phyloP scores from a whole-genome alignment of 345 rosid genomes.

The Eucalyptus marginata region DNA sequence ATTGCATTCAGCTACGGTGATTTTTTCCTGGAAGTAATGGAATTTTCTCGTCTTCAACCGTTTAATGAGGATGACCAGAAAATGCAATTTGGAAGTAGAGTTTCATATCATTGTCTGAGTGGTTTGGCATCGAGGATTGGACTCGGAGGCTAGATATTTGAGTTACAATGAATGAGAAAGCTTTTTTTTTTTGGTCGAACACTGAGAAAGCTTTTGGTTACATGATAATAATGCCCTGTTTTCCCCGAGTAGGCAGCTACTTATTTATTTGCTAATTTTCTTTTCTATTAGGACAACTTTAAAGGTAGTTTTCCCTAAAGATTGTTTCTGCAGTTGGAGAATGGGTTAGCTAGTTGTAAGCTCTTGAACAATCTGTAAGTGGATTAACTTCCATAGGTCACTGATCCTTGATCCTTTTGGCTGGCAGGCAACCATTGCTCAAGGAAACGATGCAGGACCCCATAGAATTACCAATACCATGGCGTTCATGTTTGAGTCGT shows the following conservation, averaged over 20 bases:
- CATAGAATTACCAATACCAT: conserved; percentile 57
- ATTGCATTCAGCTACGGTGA: not conserved
- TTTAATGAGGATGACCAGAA: not conserved
- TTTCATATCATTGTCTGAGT: not conserved
- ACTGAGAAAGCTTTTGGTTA: not conserved
- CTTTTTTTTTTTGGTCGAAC: no score
- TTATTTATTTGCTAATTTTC: not conserved
- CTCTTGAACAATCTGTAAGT: not conserved
- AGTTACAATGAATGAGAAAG: not conserved
- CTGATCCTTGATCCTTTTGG: not conserved
- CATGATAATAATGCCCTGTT: not conserved
- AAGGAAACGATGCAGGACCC: conserved; percentile 55
- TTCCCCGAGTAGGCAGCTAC: not conserved
- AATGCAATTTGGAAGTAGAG: not conserved
- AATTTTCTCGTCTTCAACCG: not conserved
- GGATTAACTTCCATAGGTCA: not conserved
- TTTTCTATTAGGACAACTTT: not conserved
- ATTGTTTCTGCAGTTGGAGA: not conserved
- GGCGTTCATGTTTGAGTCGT: conserved; percentile 97
- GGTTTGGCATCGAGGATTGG: not conserved
- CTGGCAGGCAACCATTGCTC: conserved; percentile 52
- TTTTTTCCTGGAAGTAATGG: not conserved
- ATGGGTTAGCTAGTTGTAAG: not conserved
- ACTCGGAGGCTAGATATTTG: not conserved
- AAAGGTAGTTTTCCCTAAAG: not conserved